A percentile compares a stretch with the other conserved stretches of the same genome.
phyloP scores from a whole-genome alignment of 148 eudicot genomes.

The Selenicereus undatus region DNA sequence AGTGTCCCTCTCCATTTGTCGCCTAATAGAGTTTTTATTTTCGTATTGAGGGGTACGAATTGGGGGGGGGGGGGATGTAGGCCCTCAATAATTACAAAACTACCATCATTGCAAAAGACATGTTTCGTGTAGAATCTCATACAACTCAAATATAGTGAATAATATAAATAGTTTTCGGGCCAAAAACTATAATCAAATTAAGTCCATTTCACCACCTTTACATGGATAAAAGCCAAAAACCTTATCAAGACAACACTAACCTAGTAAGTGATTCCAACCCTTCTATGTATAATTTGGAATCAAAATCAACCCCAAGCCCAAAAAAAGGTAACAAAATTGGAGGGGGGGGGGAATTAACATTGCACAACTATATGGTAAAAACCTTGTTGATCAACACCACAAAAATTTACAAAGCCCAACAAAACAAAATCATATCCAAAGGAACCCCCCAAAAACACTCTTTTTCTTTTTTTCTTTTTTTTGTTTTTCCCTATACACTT shows the following conservation, averaged over 20 bases:
- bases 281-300: background rate
- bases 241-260: background rate
- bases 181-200: background rate
- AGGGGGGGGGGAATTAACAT: background rate
- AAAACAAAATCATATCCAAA: background rate
- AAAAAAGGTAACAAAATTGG: background rate
- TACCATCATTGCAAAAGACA: too few relatives aligned
- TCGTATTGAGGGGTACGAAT: too few relatives aligned
- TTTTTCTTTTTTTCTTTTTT: background rate
- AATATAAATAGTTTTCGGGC: too few relatives aligned
- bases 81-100: too few relatives aligned
- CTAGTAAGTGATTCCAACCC: background rate
- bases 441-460: background rate
- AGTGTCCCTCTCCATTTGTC: too few relatives aligned
- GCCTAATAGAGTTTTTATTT: too few relatives aligned
- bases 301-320: background rate
- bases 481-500: conserved; percentile 22
- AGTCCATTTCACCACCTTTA: background rate
- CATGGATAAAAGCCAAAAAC: background rate
- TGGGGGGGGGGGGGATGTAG: too few relatives aligned
- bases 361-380: background rate
- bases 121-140: too few relatives aligned
- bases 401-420: conserved; percentile 18
- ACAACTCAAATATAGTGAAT: too few relatives aligned
- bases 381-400: background rate